Evolutionary conservation across 2,329 filamentous ascomycete genomes (phyloP), one percentile per base, ranked within the genome.

Genomic region (Macroventuria anomochaeta): DNA sequence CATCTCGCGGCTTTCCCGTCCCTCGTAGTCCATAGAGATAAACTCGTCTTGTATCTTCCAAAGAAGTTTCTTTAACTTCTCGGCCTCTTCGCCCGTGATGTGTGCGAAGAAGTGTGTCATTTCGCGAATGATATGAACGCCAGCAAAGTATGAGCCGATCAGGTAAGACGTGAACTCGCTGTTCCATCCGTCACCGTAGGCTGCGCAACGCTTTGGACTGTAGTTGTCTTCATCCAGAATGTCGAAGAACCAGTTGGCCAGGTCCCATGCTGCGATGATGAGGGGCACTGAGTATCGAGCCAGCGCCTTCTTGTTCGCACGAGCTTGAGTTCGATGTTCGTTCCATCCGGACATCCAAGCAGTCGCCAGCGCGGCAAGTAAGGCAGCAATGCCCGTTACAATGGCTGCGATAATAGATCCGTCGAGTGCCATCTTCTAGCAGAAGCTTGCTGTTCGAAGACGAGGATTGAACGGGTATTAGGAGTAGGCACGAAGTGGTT

Each of bases 31-130:
- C 42, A 56, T 48, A 1, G 53, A 48, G 7, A 44, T 31, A 29
- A 52, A 56, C 33, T 56, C 47, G 15, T 56, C 42, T 39, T 56
- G 47, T 15, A 52, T 56, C 10, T 56, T 56, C 53, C 38, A 52
- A 12, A 56, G 53, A 23, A 48, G 25, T 28, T 26, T 52, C 28
- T 56, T 56, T 12, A 55, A 31, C 20, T 15, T 39, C 13, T 52
- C 47, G 0, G 38, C 53, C 37, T 51, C 28, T 7, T 34, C 12
- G 3, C 42, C 28, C 13, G 13, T 56, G 7, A 48, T 43, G n/a
- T 56, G 43, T 1, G 53, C 38, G 26, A 52, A 56, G 39, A 56
- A 48, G 25, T 56, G 47, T 10, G 47, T 52, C 47, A 40, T 48
- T 15, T 56, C 47, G 47, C 42, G 32, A 18, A 52, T n/a, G 11